phyloP scores from a whole-genome alignment of 805 yeast species.

The Candida andamanensis region DNA sequence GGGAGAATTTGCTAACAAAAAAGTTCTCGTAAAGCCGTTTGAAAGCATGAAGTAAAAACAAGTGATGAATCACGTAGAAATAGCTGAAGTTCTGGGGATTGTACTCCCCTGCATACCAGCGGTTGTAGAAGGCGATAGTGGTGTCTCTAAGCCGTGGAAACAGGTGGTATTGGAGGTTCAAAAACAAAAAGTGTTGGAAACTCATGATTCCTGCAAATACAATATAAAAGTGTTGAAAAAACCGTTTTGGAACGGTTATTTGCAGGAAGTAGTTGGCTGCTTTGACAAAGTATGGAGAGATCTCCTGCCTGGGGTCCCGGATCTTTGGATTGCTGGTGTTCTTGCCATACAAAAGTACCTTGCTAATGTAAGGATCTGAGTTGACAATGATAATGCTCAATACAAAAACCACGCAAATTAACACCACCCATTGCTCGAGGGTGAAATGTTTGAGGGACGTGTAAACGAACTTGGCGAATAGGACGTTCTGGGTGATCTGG shows the following conservation, averaged over 20 bases:
- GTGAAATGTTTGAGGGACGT: not conserved
- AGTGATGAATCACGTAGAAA: slow-evolving; percentile 17
- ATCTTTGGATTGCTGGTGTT: too few species aligned
- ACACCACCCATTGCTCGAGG: slow-evolving; percentile 8
- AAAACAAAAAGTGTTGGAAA: slow-evolving; percentile 1
- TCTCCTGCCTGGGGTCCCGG: too few species aligned
- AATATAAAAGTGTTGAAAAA: slow-evolving; percentile 61
- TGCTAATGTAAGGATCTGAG: slow-evolving; percentile 1
- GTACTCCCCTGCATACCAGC: slow-evolving; percentile 3
- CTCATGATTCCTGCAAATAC: slow-evolving; percentile 38
- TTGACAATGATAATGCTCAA: slow-evolving; percentile 3
- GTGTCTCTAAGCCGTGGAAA: slow-evolving; percentile 4
- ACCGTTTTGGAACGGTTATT: slow-evolving; percentile 55
- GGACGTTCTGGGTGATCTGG: slow-evolving; percentile 4
- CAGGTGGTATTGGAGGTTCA: slow-evolving; percentile 4
- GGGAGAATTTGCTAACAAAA: slow-evolving; percentile 43
- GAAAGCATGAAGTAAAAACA: slow-evolving; percentile 43
- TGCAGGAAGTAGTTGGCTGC: slow-evolving; percentile 8
- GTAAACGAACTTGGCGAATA: slow-evolving; percentile 1
- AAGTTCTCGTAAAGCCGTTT: slow-evolving; percentile 55
- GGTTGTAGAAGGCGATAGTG: slow-evolving; percentile 1
- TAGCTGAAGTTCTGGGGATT: slow-evolving; percentile 10
- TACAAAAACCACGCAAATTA: not conserved
- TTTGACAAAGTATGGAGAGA: too few species aligned
- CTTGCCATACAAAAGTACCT: slow-evolving; percentile 7